phyloP scores from a whole-genome alignment of 345 rosid genomes.

The Rhodamnia rubescens region DNA sequence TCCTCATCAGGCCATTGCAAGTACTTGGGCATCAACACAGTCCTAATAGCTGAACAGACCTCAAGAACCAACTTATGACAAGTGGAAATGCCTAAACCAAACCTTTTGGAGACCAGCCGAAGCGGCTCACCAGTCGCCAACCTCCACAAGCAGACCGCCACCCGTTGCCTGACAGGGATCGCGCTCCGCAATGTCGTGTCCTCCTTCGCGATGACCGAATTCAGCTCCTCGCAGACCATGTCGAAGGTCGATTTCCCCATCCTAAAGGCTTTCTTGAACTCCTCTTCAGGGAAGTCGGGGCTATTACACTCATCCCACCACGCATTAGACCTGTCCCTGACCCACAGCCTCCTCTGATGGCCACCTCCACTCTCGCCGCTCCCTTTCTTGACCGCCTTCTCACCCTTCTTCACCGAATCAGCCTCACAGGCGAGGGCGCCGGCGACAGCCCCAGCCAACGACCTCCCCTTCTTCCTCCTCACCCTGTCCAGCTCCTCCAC shows the following conservation, averaged over 20 bases:
- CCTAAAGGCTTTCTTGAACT: slow-evolving; percentile 69
- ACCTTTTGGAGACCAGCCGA: slow-evolving; percentile 13
- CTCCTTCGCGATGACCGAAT: slow-evolving; percentile 73
- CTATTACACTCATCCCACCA: slow-evolving; percentile 96
- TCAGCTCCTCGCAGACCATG: slow-evolving; percentile 67
- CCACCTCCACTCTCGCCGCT: slow-evolving; percentile 19
- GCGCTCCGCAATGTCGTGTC: slow-evolving; percentile 81
- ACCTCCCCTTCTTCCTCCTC: slow-evolving; percentile 49
- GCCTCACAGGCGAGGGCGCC: slow-evolving; percentile 8
- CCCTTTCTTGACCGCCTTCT: slow-evolving; percentile 6
- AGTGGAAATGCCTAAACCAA: slow-evolving; percentile 16
- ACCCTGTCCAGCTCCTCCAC: slow-evolving; percentile 24
- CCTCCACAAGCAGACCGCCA: slow-evolving; percentile 92
- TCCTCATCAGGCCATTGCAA: slow-evolving; percentile 17
- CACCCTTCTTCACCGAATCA: slow-evolving; percentile 8
- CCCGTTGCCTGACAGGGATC: slow-evolving; percentile 84
- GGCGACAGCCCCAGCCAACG: slow-evolving; percentile 20
- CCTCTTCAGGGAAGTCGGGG: slow-evolving; percentile 67
- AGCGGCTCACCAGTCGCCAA: slow-evolving; percentile 28
- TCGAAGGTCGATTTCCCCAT: slow-evolving; percentile 80
- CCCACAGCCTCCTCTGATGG: slow-evolving; percentile 80
- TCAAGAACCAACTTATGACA: slow-evolving; percentile 18
- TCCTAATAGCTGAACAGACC: slow-evolving; percentile 11
- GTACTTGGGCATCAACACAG: slow-evolving; percentile 10
- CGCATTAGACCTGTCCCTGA: slow-evolving; percentile 63